phyloP scores from a whole-genome alignment of 768 basidiomycete genomes.

The Phylloporus sp. region DNA sequence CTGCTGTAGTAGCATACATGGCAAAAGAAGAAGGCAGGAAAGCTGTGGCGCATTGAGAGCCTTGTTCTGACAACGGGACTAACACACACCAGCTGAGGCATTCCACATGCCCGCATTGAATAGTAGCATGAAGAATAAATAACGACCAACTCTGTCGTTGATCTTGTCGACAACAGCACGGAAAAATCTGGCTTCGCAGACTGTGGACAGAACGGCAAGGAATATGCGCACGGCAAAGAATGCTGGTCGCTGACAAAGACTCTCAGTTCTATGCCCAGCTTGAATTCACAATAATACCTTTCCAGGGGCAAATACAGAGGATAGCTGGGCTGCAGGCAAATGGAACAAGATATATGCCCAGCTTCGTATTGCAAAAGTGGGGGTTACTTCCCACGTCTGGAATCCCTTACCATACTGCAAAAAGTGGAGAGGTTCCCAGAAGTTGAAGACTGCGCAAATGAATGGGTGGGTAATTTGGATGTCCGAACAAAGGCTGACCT shows the following conservation, averaged over 20 bases:
- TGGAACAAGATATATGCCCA: constrained; percentile 93
- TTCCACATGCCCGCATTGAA: constrained; percentile 95
- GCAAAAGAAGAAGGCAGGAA: constrained; percentile 95
- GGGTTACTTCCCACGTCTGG: constrained; percentile 97
- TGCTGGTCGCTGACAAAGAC: constrained; percentile 58
- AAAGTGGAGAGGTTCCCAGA: constrained; percentile 98
- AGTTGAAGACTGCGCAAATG: constrained; percentile 81
- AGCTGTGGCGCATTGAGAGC: constrained; percentile 44
- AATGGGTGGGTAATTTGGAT: neutral
- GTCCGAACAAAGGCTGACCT: constrained; percentile 45
- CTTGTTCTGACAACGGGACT: neutral
- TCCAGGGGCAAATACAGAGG: constrained; percentile 54
- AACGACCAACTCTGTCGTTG: constrained; percentile 90
- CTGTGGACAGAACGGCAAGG: constrained; percentile 65
- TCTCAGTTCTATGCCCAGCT: constrained; percentile 7
- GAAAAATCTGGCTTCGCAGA: constrained; percentile 82
- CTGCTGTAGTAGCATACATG: constrained; percentile 84
- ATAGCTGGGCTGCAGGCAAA: constrained; percentile 58
- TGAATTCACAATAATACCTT: constrained; percentile 53
- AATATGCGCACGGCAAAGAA: constrained; percentile 89
- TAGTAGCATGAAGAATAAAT: constrained; percentile 81
- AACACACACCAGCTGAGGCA: constrained; percentile 64
- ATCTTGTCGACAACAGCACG: constrained; percentile 75
- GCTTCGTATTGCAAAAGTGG: constrained; percentile 85
- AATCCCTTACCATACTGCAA: constrained; percentile 83